Evolutionary conservation across 768 basidiomycete genomes (phyloP).

Genomic region (Cyclocybe cylindracea): DNA sequence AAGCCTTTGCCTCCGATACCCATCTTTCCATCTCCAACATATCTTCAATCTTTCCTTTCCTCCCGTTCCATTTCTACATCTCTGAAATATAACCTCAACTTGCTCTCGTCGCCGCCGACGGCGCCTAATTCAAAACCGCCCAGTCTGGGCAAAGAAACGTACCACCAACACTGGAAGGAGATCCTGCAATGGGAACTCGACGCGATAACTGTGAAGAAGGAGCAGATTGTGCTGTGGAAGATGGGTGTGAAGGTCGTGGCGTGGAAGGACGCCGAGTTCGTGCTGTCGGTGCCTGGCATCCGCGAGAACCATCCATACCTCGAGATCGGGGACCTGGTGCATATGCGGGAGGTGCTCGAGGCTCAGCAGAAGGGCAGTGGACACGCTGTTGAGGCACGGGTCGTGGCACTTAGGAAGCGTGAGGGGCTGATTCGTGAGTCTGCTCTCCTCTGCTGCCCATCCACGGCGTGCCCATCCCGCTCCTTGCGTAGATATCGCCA

Average conservation of each 20-base stretch:
- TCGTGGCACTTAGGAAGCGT: conserved; percentile 42
- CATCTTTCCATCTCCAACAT: conserved; percentile 41
- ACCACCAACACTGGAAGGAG: conserved; percentile 41
- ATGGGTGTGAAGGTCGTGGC: conserved; percentile 30
- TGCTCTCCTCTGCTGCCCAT: neutral
- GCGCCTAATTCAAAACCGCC: conserved; percentile 18
- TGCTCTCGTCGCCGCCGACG: conserved; percentile 30
- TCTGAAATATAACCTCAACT: conserved; percentile 15
- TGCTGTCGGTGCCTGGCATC: conserved; percentile 38
- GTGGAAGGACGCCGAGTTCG: conserved; percentile 41
- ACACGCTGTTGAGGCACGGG: conserved; percentile 46
- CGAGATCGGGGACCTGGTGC: conserved; percentile 46
- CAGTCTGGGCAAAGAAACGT: conserved; percentile 29
- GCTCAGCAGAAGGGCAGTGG: conserved; percentile 30
- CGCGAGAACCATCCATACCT: conserved; percentile 42
- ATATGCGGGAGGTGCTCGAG: conserved; percentile 42
- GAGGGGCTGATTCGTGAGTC: conserved; percentile 49
- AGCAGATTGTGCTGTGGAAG: conserved; percentile 47
- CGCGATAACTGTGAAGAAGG: conserved; percentile 38
- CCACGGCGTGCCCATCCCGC: neutral
- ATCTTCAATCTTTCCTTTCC: conserved; percentile 42
- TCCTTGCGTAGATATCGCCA: conserved; percentile 35
- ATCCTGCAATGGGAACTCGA: conserved; percentile 50
- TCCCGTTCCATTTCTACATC: conserved; percentile 33
- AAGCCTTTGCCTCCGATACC: conserved; percentile 41